Evolutionary conservation across 768 basidiomycete genomes (phyloP).

Genomic region (Mycena albidolilacea): DNA sequence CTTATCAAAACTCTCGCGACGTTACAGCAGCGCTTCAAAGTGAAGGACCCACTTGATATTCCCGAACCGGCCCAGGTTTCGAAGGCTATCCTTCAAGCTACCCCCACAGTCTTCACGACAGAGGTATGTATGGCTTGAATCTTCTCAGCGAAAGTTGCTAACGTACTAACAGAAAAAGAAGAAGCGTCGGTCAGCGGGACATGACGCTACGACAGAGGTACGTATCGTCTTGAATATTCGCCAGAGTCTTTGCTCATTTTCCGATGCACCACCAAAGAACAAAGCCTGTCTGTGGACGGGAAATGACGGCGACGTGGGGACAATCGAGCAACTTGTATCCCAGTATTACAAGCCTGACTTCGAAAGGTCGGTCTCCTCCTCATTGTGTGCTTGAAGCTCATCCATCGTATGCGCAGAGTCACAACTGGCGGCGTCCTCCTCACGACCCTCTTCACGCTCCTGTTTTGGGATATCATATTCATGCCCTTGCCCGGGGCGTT

Average conservation of each 20-base stretch:
- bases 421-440: slow-evolving; percentile 6
- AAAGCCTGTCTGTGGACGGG: neutral
- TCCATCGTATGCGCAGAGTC: neutral
- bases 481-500: slow-evolving; percentile 78
- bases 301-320: neutral
- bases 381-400: neutral
- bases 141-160: neutral
- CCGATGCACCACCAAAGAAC: slow-evolving; percentile 15
- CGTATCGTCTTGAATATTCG: no score
- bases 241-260: neutral
- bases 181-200: no score
- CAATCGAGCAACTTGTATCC: slow-evolving; percentile 17
- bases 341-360: slow-evolving; percentile 21
- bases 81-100: neutral
- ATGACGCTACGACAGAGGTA: no score
- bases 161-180: no score
- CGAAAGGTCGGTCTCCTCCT: slow-evolving; percentile 4
- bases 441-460: slow-evolving; percentile 30
- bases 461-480: slow-evolving; percentile 81
- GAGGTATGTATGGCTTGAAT: neutral
- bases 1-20: slow-evolving; percentile 15
- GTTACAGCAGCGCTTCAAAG: slow-evolving; percentile 18
- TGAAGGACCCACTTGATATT: neutral
- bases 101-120: neutral
- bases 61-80: slow-evolving; percentile 1